Conservation (phyloP, 805 yeast species). For the Hanseniaspora nectarophila region DNA sequence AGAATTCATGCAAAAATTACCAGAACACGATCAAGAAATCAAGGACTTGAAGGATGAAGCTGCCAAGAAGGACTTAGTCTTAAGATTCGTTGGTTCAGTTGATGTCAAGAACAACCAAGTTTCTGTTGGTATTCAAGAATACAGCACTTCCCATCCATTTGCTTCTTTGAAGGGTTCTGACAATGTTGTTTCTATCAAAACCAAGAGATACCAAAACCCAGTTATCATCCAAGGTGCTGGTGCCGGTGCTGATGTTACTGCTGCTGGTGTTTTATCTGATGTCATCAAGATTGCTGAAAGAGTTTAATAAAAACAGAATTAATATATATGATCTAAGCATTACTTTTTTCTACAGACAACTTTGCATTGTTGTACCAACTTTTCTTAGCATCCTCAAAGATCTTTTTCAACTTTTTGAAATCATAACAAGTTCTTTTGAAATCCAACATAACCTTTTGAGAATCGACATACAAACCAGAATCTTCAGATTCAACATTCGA, state of each 20-base stretch:
- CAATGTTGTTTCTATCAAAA: conserved; percentile 82
- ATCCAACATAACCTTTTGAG: conserved; percentile 61
- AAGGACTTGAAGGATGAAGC: conserved; percentile 72
- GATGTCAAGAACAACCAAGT: conserved; percentile 60
- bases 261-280: conserved; percentile 90
- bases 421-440: conserved; percentile 54
- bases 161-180: conserved; percentile 93
- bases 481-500: conserved; percentile 25
- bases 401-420: conserved; percentile 34
- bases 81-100: conserved; percentile 86
- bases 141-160: conserved; percentile 82
- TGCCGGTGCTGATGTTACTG: conserved; percentile 67
- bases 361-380: conserved; percentile 14
- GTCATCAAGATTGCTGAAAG: conserved; percentile 85
- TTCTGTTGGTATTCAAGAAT: conserved; percentile 80
- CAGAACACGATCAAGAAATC: conserved; percentile 70
- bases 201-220: conserved; percentile 87
- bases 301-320: conserved; percentile 33
- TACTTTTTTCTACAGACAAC: neutral
- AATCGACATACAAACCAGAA: conserved; percentile 37
- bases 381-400: conserved; percentile 50
- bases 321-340: no score
- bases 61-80: conserved; percentile 67
- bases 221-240: conserved; percentile 97
- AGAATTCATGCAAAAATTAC: conserved; percentile 71